Evolutionary conservation across 371 early-diverging fungal genomes (phyloP).

Genomic region (Mucor saturninus): DNA sequence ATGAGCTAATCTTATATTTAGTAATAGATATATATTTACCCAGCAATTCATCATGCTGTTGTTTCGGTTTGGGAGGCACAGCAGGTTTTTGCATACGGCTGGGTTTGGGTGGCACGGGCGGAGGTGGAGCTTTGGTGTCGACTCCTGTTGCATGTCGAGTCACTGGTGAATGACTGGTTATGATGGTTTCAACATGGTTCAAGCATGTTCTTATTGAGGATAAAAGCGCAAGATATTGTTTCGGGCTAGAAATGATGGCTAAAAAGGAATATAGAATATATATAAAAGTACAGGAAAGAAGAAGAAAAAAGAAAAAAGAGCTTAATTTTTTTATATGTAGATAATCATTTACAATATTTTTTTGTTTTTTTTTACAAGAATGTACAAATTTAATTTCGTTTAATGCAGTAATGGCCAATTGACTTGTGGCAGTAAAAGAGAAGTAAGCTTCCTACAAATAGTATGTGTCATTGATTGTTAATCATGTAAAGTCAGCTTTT

Average conservation of each 20-base stretch:
- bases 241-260: constrained; percentile 55
- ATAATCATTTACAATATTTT: neutral
- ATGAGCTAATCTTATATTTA: neutral
- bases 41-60: constrained; percentile 28
- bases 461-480: neutral
- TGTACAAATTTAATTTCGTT: constrained; percentile 53
- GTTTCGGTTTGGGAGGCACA: constrained; percentile 45
- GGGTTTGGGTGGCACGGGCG: constrained; percentile 50
- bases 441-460: constrained; percentile 49
- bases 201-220: constrained; percentile 45
- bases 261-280: neutral
- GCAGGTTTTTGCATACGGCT: constrained; percentile 41
- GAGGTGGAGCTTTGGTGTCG: constrained; percentile 22
- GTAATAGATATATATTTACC: constrained; percentile 18
- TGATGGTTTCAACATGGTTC: constrained; percentile 44
- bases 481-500: neutral
- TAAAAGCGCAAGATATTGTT: constrained; percentile 39
- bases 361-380: constrained; percentile 46
- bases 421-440: constrained; percentile 34
- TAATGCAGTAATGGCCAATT: constrained; percentile 40
- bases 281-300: too few species aligned
- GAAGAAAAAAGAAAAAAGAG: neutral
- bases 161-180: constrained; percentile 38
- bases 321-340: neutral
- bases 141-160: constrained; percentile 22